Percentiles rank a stretch among this genome's conserved stretches.
Conservation (phyloP, 257 asterid genomes). For the Forsythia suspensa region DNA sequence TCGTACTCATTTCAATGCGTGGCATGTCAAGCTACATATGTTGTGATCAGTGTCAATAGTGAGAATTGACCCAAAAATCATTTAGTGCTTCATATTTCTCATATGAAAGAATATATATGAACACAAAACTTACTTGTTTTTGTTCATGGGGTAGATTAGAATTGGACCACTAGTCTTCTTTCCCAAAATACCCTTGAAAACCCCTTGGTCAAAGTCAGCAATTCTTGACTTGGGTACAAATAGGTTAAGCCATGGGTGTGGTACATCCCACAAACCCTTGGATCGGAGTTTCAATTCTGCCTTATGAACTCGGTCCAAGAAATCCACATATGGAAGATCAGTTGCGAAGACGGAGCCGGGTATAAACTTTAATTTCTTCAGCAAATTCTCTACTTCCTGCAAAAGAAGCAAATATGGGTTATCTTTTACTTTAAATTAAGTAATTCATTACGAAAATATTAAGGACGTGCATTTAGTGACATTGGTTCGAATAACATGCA, state of each 20-base stretch:
- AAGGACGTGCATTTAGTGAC: too few species aligned
- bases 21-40: too few species aligned
- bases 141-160: conserved; percentile 81
- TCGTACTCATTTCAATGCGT: too few species aligned
- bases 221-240: conserved; percentile 77
- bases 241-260: conserved; percentile 83
- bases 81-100: too few species aligned
- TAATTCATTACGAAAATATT: too few species aligned
- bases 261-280: conserved; percentile 80
- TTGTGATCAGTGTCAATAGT: too few species aligned
- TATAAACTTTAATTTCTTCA: conserved; percentile 52
- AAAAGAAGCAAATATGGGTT: not conserved
- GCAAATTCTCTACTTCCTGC: conserved; percentile 57
- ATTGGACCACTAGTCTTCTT: conserved; percentile 75
- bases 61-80: too few species aligned
- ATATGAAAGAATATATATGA: too few species aligned
- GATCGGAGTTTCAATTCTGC: conserved; percentile 73
- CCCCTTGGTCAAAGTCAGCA: conserved; percentile 62
- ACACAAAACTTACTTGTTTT: conserved; percentile 54
- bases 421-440: too few species aligned
- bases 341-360: conserved; percentile 61
- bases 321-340: conserved; percentile 66
- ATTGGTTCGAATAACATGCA: too few species aligned
- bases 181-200: conserved; percentile 76
- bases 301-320: conserved; percentile 84